Base-by-base conservation (phyloP, 345 rosid genomes). In the Acer campestre region DNA sequence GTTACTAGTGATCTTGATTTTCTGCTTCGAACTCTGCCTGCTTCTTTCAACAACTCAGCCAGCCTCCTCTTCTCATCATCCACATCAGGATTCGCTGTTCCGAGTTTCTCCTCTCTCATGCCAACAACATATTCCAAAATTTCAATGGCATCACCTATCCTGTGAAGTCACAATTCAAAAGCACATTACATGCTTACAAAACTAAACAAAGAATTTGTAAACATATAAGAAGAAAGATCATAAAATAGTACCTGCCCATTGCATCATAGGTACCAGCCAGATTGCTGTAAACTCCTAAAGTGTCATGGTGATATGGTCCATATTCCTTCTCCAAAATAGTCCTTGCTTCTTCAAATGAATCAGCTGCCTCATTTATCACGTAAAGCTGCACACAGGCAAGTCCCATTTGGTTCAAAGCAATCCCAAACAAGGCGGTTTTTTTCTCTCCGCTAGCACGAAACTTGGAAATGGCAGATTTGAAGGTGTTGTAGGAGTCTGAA, bases 211-310 rank as follows among this genome's bases (percentile, higher is more conserved):
- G n/a, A 10, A 14, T 8, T 46, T 6, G 10, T 12, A 13, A 53
- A 14, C 22, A 48, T 14, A 44, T 29, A n/a, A 61, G 44, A 40
- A 53, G 9, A 72, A 31, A 8, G 20, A 58, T 63, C 65, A 64
- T 58, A 17, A 40, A 44, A 23, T 20, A 38, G 53, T 79, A 96
- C 99, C 99, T 94, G 73, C 99, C 99, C 95, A 96, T 92, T 40
- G 99, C 99, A 79, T 96, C 99, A 79, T 94, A 96, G 13, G 97
- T 94, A 48, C 99, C 98, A 8, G 99, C 98, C 9, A 96, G 93
- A 65, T 96, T 96, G 88, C 97, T 93, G 71, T 94, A 94, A 12
- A 94, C 97, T 17, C 91, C 97, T 66, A 94, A 84, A 0, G 99
- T 96, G 65, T 96, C 97, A 0, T 96, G 89, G 89, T 96, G 99